Evolutionary conservation across 495 filamentous ascomycete genomes (phyloP).

Genomic region (Hypomontagnella monticulosa): DNA sequence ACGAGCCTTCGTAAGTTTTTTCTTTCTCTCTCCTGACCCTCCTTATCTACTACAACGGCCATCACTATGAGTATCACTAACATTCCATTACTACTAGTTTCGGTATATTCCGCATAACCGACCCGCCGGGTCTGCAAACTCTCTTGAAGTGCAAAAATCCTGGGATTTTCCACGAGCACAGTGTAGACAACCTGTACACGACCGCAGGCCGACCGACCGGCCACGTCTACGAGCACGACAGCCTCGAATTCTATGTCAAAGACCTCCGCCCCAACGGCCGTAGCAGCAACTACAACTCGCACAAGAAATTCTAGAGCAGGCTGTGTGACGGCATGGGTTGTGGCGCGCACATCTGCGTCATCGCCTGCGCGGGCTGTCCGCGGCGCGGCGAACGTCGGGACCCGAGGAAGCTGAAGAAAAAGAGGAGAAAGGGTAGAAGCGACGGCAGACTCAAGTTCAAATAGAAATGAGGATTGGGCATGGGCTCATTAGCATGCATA

Average conservation of each 20-base stretch:
- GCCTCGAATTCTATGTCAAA: slow-evolving; percentile 78
- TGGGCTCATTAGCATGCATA: too few relatives aligned
- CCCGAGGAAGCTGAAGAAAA: not conserved
- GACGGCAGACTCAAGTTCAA: not conserved
- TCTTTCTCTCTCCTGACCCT: not conserved
- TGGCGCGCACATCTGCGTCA: slow-evolving; percentile 27
- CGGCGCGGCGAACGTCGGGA: not conserved
- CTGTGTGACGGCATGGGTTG: slow-evolving; percentile 38
- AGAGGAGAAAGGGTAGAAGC: too few relatives aligned
- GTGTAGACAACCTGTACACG: slow-evolving; percentile 77
- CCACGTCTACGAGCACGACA: slow-evolving; percentile 83
- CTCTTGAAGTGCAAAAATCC: slow-evolving; percentile 76
- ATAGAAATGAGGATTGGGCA: slow-evolving; percentile 8
- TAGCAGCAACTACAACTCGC: slow-evolving; percentile 22
- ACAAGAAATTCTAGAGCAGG: slow-evolving; percentile 42
- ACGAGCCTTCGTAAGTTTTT: slow-evolving; percentile 72
- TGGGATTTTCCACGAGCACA: slow-evolving; percentile 80
- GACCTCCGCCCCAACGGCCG: slow-evolving; percentile 70
- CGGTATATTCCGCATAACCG: slow-evolving; percentile 91
- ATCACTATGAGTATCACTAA: too few relatives aligned
- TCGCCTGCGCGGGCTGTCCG: slow-evolving; percentile 10
- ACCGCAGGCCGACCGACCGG: slow-evolving; percentile 79
- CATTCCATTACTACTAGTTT: slow-evolving; percentile 64
- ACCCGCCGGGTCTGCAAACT: slow-evolving; percentile 88
- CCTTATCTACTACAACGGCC: too few relatives aligned